phyloP scores from a whole-genome alignment of 2,329 filamentous ascomycete genomes.

The Akanthomyces muscarius region DNA sequence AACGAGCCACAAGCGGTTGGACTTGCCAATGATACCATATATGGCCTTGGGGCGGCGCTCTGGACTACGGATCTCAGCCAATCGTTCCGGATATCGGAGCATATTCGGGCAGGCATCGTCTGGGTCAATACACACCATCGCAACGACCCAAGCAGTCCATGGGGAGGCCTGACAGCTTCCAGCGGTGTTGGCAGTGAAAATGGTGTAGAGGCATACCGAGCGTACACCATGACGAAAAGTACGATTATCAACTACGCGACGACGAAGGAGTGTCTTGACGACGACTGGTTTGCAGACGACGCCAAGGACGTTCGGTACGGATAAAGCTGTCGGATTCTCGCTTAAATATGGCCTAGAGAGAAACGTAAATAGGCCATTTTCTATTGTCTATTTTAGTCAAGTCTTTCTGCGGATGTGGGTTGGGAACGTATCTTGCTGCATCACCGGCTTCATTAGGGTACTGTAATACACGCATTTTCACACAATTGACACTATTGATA shows the following conservation, averaged over 20 bases:
- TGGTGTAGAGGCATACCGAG: slow-evolving; percentile 59
- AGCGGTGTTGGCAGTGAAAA: slow-evolving; percentile 72
- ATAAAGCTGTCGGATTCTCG: slow-evolving; percentile 15
- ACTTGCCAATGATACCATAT: slow-evolving; percentile 69
- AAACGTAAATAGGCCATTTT: too few relatives aligned
- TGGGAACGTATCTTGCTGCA: too few relatives aligned
- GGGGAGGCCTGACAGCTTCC: slow-evolving; percentile 60
- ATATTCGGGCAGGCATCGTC: slow-evolving; percentile 61
- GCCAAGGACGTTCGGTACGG: slow-evolving; percentile 44
- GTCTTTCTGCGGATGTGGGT: too few relatives aligned
- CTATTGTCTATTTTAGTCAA: too few relatives aligned
- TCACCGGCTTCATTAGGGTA: too few relatives aligned
- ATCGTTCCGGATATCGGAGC: slow-evolving; percentile 65
- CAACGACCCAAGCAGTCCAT: slow-evolving; percentile 67
- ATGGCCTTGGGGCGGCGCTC: slow-evolving; percentile 71
- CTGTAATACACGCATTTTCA: too few relatives aligned
- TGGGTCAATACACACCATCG: slow-evolving; percentile 63
- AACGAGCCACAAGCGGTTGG: slow-evolving; percentile 66
- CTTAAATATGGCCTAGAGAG: too few relatives aligned
- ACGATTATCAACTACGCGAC: slow-evolving; percentile 66
- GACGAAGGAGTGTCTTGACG: slow-evolving; percentile 44
- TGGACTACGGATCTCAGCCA: slow-evolving; percentile 72
- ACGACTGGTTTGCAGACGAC: slow-evolving; percentile 66
- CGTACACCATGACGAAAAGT: slow-evolving; percentile 60
- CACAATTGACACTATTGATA: too few relatives aligned